Conservation (phyloP, 1,284 basidiomycete species). For the Pterulicium gracile region DNA sequence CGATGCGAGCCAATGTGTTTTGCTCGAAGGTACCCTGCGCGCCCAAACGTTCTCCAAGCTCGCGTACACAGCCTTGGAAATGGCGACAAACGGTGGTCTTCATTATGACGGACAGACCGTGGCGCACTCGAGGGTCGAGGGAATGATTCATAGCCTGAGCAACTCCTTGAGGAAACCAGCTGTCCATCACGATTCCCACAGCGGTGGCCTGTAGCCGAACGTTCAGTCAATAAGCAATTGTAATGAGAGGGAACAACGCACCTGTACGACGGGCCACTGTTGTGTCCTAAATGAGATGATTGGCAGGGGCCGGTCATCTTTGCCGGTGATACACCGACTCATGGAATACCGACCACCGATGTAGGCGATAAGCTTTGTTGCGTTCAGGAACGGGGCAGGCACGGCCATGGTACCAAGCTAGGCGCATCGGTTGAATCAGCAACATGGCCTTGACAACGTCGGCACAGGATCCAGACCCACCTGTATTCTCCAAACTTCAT, state of each 20-base stretch:
- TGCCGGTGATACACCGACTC: constrained; percentile 34
- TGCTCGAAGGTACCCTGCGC: constrained; percentile 46
- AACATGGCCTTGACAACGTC: too few relatives aligned
- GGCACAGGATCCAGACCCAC: neutral
- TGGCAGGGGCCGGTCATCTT: constrained; percentile 24
- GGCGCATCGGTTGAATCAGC: too few relatives aligned
- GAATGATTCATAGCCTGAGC: constrained; percentile 21
- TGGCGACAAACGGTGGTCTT: constrained; percentile 42
- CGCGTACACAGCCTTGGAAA: constrained; percentile 32
- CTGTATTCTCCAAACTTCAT: constrained; percentile 41
- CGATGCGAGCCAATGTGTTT: constrained; percentile 39
- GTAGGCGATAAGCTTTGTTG: constrained; percentile 35
- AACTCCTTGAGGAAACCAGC: constrained; percentile 30
- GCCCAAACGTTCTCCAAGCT: constrained; percentile 41
- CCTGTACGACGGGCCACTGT: constrained; percentile 34
- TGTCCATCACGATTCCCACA: constrained; percentile 32
- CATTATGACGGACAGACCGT: constrained; percentile 36
- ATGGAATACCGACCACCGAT: constrained; percentile 40
- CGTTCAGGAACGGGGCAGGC: constrained; percentile 34
- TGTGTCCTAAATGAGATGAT: constrained; percentile 49
- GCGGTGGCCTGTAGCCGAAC: constrained; percentile 18
- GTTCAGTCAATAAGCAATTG: neutral
- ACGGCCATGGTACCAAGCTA: constrained; percentile 33
- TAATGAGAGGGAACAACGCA: neutral
- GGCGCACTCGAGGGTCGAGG: constrained; percentile 29